These are phyloP conservation scores for Naganishia sp. DNA, from an alignment of 1,284 basidiomycete genomes.

Conservation along the genomic window DNA sequence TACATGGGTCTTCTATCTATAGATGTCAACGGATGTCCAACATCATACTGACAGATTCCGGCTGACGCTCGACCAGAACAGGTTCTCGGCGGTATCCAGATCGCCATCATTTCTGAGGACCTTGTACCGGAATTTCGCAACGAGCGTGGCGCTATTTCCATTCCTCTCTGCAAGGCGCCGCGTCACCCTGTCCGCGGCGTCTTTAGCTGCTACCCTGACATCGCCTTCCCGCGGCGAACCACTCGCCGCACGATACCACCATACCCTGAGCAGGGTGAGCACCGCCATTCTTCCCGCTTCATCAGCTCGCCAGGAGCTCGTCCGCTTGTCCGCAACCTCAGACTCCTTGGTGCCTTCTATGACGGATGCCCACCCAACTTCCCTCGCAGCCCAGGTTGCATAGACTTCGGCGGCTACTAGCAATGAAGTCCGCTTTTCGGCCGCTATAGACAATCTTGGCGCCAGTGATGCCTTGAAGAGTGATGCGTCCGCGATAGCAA, in stretches of 20 bases:
- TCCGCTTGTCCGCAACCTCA: constrained; percentile 42
- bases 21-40: background rate
- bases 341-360: constrained; percentile 49
- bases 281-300: constrained; percentile 49
- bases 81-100: constrained; percentile 44
- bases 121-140: constrained; percentile 43
- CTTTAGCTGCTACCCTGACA: constrained; percentile 45
- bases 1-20: background rate
- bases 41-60: constrained; percentile 34
- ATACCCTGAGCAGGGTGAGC: constrained; percentile 46
- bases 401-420: constrained; percentile 53
- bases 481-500: constrained; percentile 44
- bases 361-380: constrained; percentile 53
- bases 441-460: constrained; percentile 27
- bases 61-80: constrained; percentile 50
- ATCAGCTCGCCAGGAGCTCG: constrained; percentile 47
- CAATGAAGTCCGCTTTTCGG: constrained; percentile 42
- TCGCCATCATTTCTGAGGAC: constrained; percentile 44
- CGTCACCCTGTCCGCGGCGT: constrained; percentile 48
- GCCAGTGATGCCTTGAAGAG: constrained; percentile 35
- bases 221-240: constrained; percentile 43
- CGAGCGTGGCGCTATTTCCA: constrained; percentile 46
- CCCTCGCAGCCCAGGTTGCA: constrained; percentile 51
- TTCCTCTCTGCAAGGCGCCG: constrained; percentile 46
- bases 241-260: constrained; percentile 52